phyloP scores from a whole-genome alignment of 228 moss, liverwort and hornwort genomes.

The Sphagnum magellanicum region DNA sequence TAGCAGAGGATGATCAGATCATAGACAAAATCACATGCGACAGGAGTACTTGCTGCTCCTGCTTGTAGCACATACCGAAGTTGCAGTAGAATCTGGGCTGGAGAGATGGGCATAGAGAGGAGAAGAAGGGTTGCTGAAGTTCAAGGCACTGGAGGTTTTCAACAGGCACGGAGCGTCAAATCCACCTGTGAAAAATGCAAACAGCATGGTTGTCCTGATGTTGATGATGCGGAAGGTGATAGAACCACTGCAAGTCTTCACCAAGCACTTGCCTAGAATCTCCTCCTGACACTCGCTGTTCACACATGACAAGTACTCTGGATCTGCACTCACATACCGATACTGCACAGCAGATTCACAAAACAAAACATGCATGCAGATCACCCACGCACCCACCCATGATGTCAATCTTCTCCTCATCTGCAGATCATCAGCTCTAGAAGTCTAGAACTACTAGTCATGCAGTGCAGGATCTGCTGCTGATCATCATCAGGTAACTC shows the following conservation, averaged over 20 bases:
- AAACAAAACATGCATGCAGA: neutral
- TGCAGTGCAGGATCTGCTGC: too few relatives aligned
- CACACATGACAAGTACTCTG: constrained; percentile 54
- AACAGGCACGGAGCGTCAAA: constrained; percentile 56
- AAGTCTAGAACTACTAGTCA: too few relatives aligned
- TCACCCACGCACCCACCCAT: neutral
- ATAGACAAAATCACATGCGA: too few relatives aligned
- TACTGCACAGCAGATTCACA: constrained; percentile 39
- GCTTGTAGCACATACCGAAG: constrained; percentile 24
- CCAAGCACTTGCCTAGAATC: constrained; percentile 19
- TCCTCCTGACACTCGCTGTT: constrained; percentile 24
- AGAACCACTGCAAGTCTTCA: constrained; percentile 57
- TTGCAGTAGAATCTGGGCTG: constrained; percentile 68
- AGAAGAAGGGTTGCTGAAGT: constrained; percentile 65
- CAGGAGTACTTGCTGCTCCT: too few relatives aligned
- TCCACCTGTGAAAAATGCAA: constrained; percentile 66
- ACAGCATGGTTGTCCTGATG: constrained; percentile 59
- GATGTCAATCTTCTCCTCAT: neutral
- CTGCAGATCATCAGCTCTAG: neutral
- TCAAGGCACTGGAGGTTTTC: constrained; percentile 25
- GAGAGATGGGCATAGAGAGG: constrained; percentile 72
- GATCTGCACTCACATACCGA: constrained; percentile 47
- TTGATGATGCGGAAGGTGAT: constrained; percentile 85
- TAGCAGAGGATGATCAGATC: too few relatives aligned
- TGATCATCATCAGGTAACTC: too few relatives aligned